These are phyloP conservation scores for Crotalaria pallida DNA, from an alignment of 306 rosid species.

Conservation along the genomic window DNA sequence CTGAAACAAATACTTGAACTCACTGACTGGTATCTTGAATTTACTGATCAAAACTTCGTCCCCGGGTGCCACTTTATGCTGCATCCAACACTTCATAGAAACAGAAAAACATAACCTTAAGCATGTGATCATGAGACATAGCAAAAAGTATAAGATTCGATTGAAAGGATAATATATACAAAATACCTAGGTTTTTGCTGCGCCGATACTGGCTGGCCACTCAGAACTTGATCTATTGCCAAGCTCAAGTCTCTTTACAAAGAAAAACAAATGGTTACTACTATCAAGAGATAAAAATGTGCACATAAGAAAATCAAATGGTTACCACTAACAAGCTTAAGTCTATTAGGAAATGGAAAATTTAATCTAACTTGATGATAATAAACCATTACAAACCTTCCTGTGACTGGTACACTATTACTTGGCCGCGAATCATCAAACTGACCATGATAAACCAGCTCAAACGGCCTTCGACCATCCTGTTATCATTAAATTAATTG, in stretches of 20 bases:
- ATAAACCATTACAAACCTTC: conserved; percentile 49
- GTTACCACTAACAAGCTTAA: not conserved
- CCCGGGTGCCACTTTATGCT: conserved; percentile 95
- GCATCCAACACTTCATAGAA: conserved; percentile 80
- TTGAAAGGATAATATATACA: conserved; percentile 16
- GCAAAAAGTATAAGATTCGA: conserved; percentile 8
- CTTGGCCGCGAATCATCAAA: conserved; percentile 95
- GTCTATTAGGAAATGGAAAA: too few species aligned
- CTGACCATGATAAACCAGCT: conserved; percentile 91
- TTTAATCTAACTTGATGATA: too few species aligned
- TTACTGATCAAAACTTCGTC: conserved; percentile 26
- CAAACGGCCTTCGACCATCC: conserved; percentile 98
- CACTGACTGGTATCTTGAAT: conserved; percentile 15
- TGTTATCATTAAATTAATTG: conserved; percentile 24
- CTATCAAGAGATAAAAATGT: conserved; percentile 12
- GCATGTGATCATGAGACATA: not conserved
- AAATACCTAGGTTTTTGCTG: conserved; percentile 69
- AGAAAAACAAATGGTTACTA: conserved; percentile 22
- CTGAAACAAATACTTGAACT: conserved; percentile 20
- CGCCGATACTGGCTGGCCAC: conserved; percentile 62
- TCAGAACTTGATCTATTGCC: conserved; percentile 83
- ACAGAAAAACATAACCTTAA: conserved; percentile 11
- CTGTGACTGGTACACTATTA: conserved; percentile 63
- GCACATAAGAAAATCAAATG: not conserved
- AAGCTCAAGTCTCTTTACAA: conserved; percentile 64